phyloP scores from a whole-genome alignment of 139 green algal genomes.

The Tetradesmus obliquus region DNA sequence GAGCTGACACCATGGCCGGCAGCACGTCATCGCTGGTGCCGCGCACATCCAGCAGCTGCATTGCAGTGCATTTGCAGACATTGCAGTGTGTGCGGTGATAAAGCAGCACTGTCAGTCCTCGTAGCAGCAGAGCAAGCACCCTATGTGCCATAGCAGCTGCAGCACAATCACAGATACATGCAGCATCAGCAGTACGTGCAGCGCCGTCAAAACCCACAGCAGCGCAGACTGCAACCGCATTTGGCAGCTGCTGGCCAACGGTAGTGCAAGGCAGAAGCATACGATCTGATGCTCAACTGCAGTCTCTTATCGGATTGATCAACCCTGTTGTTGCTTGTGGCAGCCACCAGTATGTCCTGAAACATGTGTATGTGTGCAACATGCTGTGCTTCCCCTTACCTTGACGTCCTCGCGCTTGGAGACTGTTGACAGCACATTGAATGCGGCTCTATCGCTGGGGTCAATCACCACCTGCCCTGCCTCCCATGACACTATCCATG shows the following conservation, averaged over 20 bases:
- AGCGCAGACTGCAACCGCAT: too few species aligned
- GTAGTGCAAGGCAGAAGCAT: too few species aligned
- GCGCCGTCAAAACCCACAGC: neutral
- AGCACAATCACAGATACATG: too few species aligned
- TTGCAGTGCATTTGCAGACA: neutral
- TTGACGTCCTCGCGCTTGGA: constrained; percentile 71
- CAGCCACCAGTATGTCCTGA: too few species aligned
- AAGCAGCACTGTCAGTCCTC: neutral
- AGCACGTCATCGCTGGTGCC: constrained; percentile 73
- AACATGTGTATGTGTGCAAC: too few species aligned
- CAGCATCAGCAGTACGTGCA: neutral
- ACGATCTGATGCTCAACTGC: too few species aligned
- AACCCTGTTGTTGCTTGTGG: too few species aligned
- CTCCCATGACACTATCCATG: too few species aligned
- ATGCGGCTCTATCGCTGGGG: constrained; percentile 81
- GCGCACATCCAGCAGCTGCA: constrained; percentile 72
- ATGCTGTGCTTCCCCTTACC: too few species aligned
- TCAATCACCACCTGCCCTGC: constrained; percentile 77
- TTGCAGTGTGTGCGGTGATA: neutral
- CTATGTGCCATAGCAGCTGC: too few species aligned
- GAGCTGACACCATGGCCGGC: constrained; percentile 56
- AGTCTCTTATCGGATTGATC: too few species aligned
- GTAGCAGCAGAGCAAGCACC: neutral
- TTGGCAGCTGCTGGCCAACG: too few species aligned
- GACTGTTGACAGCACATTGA: constrained; percentile 84